These are phyloP conservation scores for Mucor circinelloides DNA, from an alignment of 371 early-diverging fungal species.

Conservation along the genomic window DNA sequence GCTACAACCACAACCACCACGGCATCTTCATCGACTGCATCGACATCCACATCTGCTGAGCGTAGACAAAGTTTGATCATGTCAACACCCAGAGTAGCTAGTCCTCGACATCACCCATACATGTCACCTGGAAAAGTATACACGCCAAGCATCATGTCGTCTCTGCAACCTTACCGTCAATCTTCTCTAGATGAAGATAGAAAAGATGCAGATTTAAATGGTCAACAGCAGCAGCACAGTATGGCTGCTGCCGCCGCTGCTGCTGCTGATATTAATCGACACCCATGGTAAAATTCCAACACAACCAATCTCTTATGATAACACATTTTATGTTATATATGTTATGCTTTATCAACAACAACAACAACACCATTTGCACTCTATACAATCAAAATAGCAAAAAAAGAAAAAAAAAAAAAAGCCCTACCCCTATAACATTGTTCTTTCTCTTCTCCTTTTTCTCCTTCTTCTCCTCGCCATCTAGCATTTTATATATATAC, in stretches of 20 bases:
- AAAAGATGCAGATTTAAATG: neutral
- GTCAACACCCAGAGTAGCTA: conserved; percentile 3
- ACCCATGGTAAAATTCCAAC: neutral
- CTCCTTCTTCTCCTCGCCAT: neutral
- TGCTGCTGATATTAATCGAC: neutral
- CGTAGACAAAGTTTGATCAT: conserved; percentile 13
- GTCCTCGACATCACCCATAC: conserved; percentile 27
- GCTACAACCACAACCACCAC: neutral
- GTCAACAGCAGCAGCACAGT: neutral
- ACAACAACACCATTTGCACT: neutral
- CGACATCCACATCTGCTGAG: conserved; percentile 1
- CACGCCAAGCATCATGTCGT: conserved; percentile 19
- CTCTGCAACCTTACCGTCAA: conserved; percentile 13
- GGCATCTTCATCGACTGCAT: neutral
- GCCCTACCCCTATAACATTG: too few species aligned
- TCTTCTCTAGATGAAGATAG: neutral
- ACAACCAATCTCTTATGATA: neutral
- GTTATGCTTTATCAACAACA: neutral
- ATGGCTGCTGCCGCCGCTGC: neutral
- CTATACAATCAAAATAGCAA: too few species aligned
- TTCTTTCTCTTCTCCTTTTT: too few species aligned
- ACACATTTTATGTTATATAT: neutral
- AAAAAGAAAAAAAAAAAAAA: too few species aligned
- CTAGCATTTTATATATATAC: neutral
- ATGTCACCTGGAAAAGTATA: conserved; percentile 18